Conservation (phyloP, 2,329 filamentous ascomycete species). For the Neopestalotiopsis clavispora region DNA sequence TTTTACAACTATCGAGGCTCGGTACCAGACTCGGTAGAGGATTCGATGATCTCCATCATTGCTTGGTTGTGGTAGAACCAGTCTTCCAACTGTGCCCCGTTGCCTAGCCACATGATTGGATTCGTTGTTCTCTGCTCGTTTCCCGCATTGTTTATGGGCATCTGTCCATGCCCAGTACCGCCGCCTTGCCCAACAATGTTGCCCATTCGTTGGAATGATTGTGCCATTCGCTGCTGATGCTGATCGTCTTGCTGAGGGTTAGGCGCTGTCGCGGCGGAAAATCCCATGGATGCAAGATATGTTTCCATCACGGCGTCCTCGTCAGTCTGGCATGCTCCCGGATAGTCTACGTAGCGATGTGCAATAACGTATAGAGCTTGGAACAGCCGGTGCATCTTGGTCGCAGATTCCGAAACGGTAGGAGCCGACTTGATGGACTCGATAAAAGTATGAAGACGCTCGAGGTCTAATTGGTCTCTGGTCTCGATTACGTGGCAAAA, state of each 20-base stretch:
- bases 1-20: background rate
- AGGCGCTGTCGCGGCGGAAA: background rate
- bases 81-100: constrained; percentile 58
- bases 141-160: constrained; percentile 35
- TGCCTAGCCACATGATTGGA: constrained; percentile 30
- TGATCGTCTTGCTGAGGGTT: background rate
- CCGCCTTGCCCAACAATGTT: background rate
- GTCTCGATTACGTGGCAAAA: constrained; percentile 63
- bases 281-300: background rate
- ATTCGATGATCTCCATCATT: constrained; percentile 67
- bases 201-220: background rate
- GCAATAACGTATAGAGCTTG: constrained; percentile 66
- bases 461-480: constrained; percentile 54
- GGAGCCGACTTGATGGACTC: constrained; percentile 56
- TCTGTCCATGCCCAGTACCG: background rate
- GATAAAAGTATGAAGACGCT: constrained; percentile 60
- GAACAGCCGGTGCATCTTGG: constrained; percentile 66
- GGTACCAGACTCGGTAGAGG: background rate
- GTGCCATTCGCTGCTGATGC: background rate
- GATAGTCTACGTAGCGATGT: constrained; percentile 62
- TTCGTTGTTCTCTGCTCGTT: constrained; percentile 43
- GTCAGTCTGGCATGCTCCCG: constrained; percentile 28
- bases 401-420: constrained; percentile 60
- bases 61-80: constrained; percentile 71
- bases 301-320: background rate